A percentile compares a stretch with the other conserved stretches of the same genome.
Evolutionary conservation across 257 asterid genomes (phyloP).

Genomic region (Jaltomata sinuosa): DNA sequence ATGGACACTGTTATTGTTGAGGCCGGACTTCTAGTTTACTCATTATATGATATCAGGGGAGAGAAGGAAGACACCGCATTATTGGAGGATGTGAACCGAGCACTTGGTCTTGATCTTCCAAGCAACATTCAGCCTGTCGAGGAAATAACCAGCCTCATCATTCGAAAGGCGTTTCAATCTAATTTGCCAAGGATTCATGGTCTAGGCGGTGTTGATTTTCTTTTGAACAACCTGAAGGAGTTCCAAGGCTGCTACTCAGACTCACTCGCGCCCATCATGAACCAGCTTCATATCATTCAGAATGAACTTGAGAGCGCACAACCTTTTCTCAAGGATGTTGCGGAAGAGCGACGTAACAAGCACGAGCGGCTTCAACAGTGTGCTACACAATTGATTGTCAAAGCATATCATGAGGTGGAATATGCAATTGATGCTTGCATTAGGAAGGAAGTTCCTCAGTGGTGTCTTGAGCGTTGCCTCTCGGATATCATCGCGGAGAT

Average conservation of each 20-base stretch:
- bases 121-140: background rate
- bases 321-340: background rate
- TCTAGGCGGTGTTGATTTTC: no score
- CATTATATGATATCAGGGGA: background rate
- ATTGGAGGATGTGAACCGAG: background rate
- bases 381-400: background rate
- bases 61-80: background rate
- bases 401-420: constrained; percentile 17
- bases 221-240: constrained; percentile 1
- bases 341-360: background rate
- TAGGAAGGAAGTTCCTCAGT: background rate
- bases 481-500: background rate
- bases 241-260: background rate
- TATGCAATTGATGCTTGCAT: constrained; percentile 4
- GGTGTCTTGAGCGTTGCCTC: constrained; percentile 4
- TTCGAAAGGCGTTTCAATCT: background rate
- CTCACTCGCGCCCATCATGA: background rate
- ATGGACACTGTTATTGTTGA: background rate
- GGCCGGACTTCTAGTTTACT: background rate
- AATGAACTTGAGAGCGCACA: background rate
- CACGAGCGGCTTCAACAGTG: background rate
- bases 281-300: background rate
- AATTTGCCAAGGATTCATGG: background rate
- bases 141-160: background rate
- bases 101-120: background rate